phyloP scores from a whole-genome alignment of 2,329 filamentous ascomycete species.

The Tympanopsis confertula region DNA sequence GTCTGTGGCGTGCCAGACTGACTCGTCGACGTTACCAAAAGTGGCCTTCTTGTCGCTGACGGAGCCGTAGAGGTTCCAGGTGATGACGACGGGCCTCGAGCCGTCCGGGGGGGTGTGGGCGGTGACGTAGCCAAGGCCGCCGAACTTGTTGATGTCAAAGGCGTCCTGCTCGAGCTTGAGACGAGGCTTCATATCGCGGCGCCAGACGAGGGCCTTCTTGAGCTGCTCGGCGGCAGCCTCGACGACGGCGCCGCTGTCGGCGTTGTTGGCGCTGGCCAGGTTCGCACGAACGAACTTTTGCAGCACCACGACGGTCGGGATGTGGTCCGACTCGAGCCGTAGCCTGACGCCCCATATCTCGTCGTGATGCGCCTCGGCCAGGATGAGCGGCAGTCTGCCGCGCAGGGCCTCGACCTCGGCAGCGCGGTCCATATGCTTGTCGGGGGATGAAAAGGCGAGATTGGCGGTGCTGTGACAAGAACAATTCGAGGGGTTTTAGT shows the following conservation, averaged over 20 bases:
- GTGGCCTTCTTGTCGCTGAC: constrained; percentile 53
- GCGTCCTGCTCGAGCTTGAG: constrained; percentile 35
- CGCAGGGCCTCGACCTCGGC: constrained; percentile 40
- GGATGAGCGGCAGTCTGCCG: constrained; percentile 36
- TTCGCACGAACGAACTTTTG: constrained; percentile 65
- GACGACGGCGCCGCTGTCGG: constrained; percentile 66
- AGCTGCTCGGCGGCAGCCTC: constrained; percentile 50
- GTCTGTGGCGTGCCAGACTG: constrained; percentile 13
- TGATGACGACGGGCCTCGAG: constrained; percentile 38
- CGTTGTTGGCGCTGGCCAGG: constrained; percentile 56
- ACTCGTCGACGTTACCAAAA: constrained; percentile 55
- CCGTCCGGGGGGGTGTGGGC: constrained; percentile 37
- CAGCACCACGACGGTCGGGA: constrained; percentile 53
- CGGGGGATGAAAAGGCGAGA: no score
- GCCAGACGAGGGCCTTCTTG: constrained; percentile 50
- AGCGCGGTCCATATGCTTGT: neutral
- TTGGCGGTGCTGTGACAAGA: no score
- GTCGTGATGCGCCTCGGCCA: constrained; percentile 34
- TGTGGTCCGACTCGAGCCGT: constrained; percentile 21
- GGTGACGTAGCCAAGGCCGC: constrained; percentile 50
- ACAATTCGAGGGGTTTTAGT: no score
- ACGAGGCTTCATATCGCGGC: constrained; percentile 46
- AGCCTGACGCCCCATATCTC: constrained; percentile 59
- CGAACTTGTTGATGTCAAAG: constrained; percentile 44
- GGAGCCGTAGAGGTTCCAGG: constrained; percentile 63